Evolutionary conservation across 2,329 filamentous ascomycete species (phyloP).

Genomic region (Paracoccidioides brasiliensis): DNA sequence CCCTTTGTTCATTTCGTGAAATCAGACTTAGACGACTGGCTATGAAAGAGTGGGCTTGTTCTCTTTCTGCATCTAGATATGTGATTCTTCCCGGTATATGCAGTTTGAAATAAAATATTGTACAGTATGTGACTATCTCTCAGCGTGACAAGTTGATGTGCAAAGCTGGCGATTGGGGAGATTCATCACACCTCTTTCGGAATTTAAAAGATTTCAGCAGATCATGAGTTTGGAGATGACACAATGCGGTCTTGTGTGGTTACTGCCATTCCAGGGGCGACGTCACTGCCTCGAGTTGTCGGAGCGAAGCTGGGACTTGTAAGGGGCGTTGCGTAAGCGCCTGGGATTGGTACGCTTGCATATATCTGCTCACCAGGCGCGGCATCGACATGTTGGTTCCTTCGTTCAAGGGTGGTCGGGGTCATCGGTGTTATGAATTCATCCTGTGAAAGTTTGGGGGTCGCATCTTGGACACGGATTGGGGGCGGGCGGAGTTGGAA

Average conservation of each 20-base stretch:
- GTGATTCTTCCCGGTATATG: not conserved
- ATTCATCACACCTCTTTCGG: not conserved
- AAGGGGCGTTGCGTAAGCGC: conserved; percentile 53
- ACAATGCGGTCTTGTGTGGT: conserved; percentile 4
- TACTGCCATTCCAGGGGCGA: conserved; percentile 6
- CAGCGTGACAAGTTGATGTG: not conserved
- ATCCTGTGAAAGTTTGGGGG: conserved; percentile 52
- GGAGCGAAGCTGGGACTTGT: conserved; percentile 30
- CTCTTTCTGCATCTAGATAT: too few relatives aligned
- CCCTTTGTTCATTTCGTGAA: not conserved
- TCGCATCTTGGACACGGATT: conserved; percentile 61
- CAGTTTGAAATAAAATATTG: not conserved
- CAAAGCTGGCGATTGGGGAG: not conserved
- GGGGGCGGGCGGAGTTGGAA: conserved; percentile 85
- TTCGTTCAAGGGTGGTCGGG: conserved; percentile 29
- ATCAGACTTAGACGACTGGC: not conserved
- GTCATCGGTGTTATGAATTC: conserved; percentile 38
- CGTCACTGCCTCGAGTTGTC: conserved; percentile 3
- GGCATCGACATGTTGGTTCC: conserved; percentile 52
- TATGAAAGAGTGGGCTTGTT: too few relatives aligned
- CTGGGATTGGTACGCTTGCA: conserved; percentile 76
- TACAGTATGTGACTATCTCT: not conserved
- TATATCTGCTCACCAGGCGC: conserved; percentile 75
- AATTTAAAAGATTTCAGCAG: not conserved
- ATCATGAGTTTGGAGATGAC: conserved; percentile 1